These are phyloP conservation scores for Capronia epimyces DNA, from an alignment of 2,329 filamentous ascomycete genomes.

Conservation along the genomic window DNA sequence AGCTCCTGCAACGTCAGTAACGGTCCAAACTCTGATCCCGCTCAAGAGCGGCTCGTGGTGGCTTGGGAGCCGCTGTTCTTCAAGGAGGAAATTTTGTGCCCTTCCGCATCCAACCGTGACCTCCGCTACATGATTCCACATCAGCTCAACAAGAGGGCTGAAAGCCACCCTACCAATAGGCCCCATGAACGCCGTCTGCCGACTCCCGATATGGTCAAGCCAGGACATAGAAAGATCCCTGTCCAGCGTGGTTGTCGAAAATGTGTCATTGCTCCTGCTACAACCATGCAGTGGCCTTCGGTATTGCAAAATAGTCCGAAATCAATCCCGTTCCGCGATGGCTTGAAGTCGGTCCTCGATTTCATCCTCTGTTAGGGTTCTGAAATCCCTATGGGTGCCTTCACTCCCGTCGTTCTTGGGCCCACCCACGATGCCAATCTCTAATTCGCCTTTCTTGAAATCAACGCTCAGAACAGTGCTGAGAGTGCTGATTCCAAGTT, in stretches of 20 bases:
- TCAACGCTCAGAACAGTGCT: conserved; percentile 97
- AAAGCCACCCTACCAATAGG: conserved; percentile 11
- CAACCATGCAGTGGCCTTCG: background rate
- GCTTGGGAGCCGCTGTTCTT: background rate
- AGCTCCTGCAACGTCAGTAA: conserved; percentile 1
- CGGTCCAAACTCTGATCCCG: conserved; percentile 1
- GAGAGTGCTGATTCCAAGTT: conserved; percentile 89
- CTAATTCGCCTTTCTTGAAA: conserved; percentile 98
- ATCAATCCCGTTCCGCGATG: conserved; percentile 93
- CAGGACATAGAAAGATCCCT: conserved; percentile 18
- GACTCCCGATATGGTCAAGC: conserved; percentile 9
- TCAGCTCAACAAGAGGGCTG: conserved; percentile 16
- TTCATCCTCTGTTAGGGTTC: conserved; percentile 89
- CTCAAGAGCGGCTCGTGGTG: conserved; percentile 8
- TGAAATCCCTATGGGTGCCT: conserved; percentile 72
- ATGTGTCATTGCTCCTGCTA: conserved; percentile 5
- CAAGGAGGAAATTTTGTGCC: background rate
- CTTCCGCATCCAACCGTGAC: background rate
- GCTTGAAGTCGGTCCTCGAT: conserved; percentile 97
- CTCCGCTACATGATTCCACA: background rate
- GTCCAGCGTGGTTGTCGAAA: conserved; percentile 25
- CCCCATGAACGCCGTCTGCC: conserved; percentile 10
- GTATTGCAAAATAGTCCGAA: background rate
- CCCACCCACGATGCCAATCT: conserved; percentile 94
- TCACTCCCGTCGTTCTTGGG: conserved; percentile 76